A percentile compares a stretch with the other conserved stretches of the same genome.
Conservation (phyloP, 2,329 filamentous ascomycete species). For the Aspergillus ibericus region DNA sequence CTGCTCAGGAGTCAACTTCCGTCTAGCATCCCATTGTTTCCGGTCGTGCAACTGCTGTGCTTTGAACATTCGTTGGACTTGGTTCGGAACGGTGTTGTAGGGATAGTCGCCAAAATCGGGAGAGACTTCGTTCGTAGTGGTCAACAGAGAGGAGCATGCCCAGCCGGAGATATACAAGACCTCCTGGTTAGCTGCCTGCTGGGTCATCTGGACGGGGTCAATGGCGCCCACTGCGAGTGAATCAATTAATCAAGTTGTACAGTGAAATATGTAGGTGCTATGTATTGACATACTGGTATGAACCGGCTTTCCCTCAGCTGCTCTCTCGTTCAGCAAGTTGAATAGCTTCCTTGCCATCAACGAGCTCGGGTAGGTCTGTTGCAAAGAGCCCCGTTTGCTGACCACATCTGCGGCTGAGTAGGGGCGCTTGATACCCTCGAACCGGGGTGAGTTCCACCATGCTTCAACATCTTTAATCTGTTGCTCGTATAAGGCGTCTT, state of each 20-base stretch:
- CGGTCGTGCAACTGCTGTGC: slow-evolving; percentile 96
- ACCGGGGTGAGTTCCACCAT: slow-evolving; percentile 88
- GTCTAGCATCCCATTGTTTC: slow-evolving; percentile 84
- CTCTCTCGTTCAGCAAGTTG: slow-evolving; percentile 76
- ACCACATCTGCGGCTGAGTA: slow-evolving; percentile 91
- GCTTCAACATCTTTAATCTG: slow-evolving; percentile 81
- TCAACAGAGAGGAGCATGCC: slow-evolving; percentile 93
- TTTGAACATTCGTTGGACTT: slow-evolving; percentile 93
- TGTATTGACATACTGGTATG: slow-evolving; percentile 69
- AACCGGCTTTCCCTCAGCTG: slow-evolving; percentile 78
- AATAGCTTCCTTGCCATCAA: slow-evolving; percentile 95
- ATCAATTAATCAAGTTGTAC: background rate
- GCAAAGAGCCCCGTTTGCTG: slow-evolving; percentile 83
- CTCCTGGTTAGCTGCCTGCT: slow-evolving; percentile 94
- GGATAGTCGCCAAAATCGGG: slow-evolving; percentile 98
- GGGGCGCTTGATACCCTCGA: slow-evolving; percentile 83
- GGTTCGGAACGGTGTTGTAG: slow-evolving; percentile 98
- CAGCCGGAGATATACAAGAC: slow-evolving; percentile 95
- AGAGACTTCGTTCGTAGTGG: slow-evolving; percentile 93
- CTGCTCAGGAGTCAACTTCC: slow-evolving; percentile 73
- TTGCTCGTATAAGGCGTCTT: slow-evolving; percentile 81
- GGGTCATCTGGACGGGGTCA: slow-evolving; percentile 99
- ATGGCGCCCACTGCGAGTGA: slow-evolving; percentile 78
- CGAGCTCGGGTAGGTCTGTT: slow-evolving; percentile 87
- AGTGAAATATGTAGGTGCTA: background rate